phyloP scores from a whole-genome alignment of 192 early-diverging fungal species.

The Backusella liffmaniae region DNA sequence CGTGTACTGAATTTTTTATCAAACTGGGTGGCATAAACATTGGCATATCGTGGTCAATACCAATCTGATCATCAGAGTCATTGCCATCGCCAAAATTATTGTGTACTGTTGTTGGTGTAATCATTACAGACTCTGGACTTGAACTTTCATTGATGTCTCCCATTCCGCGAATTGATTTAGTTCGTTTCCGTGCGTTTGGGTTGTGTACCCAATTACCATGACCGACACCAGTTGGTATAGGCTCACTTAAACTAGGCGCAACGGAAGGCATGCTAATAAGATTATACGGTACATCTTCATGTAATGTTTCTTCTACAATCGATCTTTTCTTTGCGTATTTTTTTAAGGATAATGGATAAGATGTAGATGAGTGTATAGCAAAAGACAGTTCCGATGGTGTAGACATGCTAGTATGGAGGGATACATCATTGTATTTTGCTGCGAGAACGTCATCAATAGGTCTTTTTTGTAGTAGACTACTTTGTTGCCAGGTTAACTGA shows the following conservation, averaged over 20 bases:
- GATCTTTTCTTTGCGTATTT: slow-evolving; percentile 1
- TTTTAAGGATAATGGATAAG: slow-evolving; percentile 5
- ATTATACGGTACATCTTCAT: neutral
- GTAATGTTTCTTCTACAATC: neutral
- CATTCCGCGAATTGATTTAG: slow-evolving; percentile 7
- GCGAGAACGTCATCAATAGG: neutral
- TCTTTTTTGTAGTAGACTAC: neutral
- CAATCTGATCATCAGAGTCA: neutral
- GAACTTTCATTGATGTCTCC: neutral
- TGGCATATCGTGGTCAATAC: neutral
- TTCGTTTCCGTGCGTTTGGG: neutral
- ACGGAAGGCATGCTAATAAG: neutral
- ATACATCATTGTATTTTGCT: neutral
- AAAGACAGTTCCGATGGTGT: neutral
- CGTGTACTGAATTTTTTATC: neutral
- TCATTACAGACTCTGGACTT: slow-evolving; percentile 7
- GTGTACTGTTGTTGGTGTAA: neutral
- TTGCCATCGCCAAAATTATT: neutral
- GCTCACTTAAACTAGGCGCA: slow-evolving; percentile 11
- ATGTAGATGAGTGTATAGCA: neutral
- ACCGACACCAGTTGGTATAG: slow-evolving; percentile 5
- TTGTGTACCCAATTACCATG: neutral
- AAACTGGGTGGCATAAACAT: neutral
- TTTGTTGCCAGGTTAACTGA: neutral
- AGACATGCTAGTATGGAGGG: neutral